A percentile compares a stretch with the other conserved stretches of the same genome.
Conservation (phyloP, 345 rosid species). For the Physaria fendleri region DNA sequence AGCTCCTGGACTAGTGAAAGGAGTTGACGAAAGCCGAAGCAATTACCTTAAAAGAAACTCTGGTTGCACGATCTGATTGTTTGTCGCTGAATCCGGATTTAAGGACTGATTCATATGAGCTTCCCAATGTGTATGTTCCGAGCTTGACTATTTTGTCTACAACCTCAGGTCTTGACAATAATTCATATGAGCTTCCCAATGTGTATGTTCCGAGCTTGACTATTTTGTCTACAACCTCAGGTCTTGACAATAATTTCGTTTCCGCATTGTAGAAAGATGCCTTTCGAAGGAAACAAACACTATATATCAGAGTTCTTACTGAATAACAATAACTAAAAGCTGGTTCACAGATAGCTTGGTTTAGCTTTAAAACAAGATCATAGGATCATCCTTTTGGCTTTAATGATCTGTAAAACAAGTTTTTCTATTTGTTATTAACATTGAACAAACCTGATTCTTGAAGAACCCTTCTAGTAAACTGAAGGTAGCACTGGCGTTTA, state of each 20-base stretch:
- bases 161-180: conserved; percentile 43
- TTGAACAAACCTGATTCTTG: conserved; percentile 28
- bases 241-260: conserved; percentile 48
- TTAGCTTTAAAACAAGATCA: not conserved
- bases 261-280: conserved; percentile 50
- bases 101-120: conserved; percentile 38
- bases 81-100: conserved; percentile 49
- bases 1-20: not conserved
- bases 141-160: conserved; percentile 48
- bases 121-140: conserved; percentile 43
- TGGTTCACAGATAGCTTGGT: not conserved
- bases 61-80: conserved; percentile 53
- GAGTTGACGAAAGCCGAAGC: not conserved
- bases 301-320: not conserved
- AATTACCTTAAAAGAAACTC: conserved; percentile 73
- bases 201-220: conserved; percentile 40
- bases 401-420: not conserved
- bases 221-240: conserved; percentile 41
- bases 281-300: conserved; percentile 31
- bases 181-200: conserved; percentile 52
- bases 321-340: not conserved
- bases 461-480: conserved; percentile 27
- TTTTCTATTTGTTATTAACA: not conserved
- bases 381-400: not conserved
- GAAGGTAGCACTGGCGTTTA: conserved; percentile 20